Evolutionary conservation across 2,329 filamentous ascomycete species (phyloP), one percentile per base, ranked within the genome.

Genomic region (Alternaria triticina): DNA sequence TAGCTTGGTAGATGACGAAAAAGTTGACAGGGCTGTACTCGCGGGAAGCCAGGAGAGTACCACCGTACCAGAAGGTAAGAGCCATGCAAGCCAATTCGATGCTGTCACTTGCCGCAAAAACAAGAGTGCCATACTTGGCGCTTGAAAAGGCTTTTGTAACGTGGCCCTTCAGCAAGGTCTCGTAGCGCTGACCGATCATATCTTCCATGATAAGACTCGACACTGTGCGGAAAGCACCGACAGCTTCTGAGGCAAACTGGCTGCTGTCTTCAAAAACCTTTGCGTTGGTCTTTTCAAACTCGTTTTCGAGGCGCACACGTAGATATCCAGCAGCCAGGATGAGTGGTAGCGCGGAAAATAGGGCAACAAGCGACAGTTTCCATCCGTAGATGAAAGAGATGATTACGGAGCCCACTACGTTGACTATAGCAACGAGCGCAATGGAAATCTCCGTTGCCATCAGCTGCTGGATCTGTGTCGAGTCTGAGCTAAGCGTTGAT

Each of bases 351-450:
- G 83, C 81, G 2, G 91, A 87, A 69, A 88, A 90, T 9, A 89
- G 81, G 0, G 87, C 85, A 0, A 94, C 89, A 0, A 93, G 80
- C 0, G 89, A 88, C 9, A 95, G 83, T 75, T 93, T 94, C 92
- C 92, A 94, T 2, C 90, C 90, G 74, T 90, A 93, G 5, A 85
- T 82, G 70, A 92, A 93, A 1, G 90, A 85, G 55, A 94, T 90
- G 46, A 85, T 82, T 13, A 92, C 79, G 8, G 87, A 88, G 0
- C 90, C 91, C 9, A 88, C 70, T 4, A 94, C 79, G 52, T 87
- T 90, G 74, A 92, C 90, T 22, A 90, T 73, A 9, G 89, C 88
- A 20, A 89, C 86, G 67, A 91, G 84, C 2, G 88, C 83, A 51
- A 85, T 61, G 4, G 70, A 85, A 84, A 90, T 87, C 72, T 90